phyloP scores from a whole-genome alignment of 208 protist species.

The Leptomonas seymouri region DNA sequence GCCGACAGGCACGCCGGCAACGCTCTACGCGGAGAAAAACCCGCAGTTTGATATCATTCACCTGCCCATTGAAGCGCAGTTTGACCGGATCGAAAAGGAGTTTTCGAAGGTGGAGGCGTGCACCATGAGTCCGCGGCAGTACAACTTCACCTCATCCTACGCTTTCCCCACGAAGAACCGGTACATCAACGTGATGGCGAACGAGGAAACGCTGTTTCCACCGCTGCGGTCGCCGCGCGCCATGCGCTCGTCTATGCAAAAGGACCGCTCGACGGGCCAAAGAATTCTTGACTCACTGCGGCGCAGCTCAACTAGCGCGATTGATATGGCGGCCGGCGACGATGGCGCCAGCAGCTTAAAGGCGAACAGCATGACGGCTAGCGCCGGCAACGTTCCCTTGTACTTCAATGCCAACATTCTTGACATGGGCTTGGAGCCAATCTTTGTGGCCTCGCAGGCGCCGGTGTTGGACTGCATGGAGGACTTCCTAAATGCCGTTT shows the following conservation, averaged over 20 bases:
- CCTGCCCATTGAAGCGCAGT: constrained; percentile 41
- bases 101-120: constrained; percentile 46
- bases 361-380: constrained; percentile 9
- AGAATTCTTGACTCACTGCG: constrained; percentile 16
- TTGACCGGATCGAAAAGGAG: constrained; percentile 48
- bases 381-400: constrained; percentile 10
- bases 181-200: constrained; percentile 82
- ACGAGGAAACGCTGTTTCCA: constrained; percentile 80
- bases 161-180: constrained; percentile 59
- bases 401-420: constrained; percentile 77
- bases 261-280: constrained; percentile 4
- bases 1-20: not conserved
- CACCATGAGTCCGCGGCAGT: constrained; percentile 46
- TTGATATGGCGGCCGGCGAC: not conserved
- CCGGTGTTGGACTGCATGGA: constrained; percentile 59
- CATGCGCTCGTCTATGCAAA: not conserved
- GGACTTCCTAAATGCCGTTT: constrained; percentile 60
- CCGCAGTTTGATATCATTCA: constrained; percentile 34
- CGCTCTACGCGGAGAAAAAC: constrained; percentile 19
- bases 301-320: not conserved
- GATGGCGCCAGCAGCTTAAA: constrained; percentile 1
- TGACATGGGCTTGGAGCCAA: constrained; percentile 38
- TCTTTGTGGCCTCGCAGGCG: constrained; percentile 84
- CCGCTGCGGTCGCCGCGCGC: not conserved
- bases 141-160: constrained; percentile 67